These are phyloP conservation scores for Hygrocybe coccinea DNA, from an alignment of 768 basidiomycete genomes.

Conservation along the genomic window DNA sequence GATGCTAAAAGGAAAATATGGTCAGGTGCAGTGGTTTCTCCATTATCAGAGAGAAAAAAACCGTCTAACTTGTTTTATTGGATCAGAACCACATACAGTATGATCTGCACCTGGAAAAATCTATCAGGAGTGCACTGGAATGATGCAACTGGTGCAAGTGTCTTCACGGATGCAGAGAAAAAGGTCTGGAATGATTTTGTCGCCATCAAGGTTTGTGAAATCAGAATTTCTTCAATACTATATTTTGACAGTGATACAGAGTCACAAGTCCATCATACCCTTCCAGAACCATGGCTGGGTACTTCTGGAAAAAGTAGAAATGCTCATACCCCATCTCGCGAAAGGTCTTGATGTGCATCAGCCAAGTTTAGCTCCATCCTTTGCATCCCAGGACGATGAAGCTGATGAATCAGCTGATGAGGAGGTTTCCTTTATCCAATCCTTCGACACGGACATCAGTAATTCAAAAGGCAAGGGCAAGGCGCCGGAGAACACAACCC, in stretches of 20 bases:
- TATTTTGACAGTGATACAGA: not conserved
- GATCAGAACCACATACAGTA: not conserved
- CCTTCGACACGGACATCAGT: no score
- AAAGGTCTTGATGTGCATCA: not conserved
- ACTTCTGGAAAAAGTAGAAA: not conserved
- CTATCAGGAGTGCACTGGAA: not conserved
- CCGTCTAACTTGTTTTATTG: not conserved
- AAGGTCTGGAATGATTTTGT: not conserved
- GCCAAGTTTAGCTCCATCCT: not conserved
- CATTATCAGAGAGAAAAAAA: slow-evolving; percentile 6
- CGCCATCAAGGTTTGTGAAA: not conserved
- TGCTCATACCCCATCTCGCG: not conserved
- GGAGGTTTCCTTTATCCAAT: no score
- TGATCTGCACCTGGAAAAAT: not conserved
- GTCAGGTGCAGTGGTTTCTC: slow-evolving; percentile 12
- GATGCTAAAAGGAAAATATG: not conserved
- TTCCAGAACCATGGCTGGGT: not conserved
- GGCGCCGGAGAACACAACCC: no score
- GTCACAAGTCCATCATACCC: not conserved
- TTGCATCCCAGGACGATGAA: no score
- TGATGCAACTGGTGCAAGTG: not conserved
- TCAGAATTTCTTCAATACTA: not conserved
- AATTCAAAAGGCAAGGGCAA: no score
- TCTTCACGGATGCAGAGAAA: not conserved
- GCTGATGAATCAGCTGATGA: no score